phyloP scores from a whole-genome alignment of 2,329 filamentous ascomycete genomes.

The Phaeomoniella chlamydospora region DNA sequence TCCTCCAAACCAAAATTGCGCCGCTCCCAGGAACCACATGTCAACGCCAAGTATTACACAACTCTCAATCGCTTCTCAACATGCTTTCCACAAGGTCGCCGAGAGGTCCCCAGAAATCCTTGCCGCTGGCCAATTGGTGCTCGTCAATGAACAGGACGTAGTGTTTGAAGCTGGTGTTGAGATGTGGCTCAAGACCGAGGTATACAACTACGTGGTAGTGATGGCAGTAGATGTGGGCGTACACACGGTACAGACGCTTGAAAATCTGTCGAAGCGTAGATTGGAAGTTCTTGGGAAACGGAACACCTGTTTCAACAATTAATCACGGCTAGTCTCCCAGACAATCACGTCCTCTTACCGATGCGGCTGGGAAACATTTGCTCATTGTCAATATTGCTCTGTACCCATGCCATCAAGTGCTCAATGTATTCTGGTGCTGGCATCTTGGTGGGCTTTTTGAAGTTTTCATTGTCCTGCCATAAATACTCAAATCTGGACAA shows the following conservation, averaged over 20 bases:
- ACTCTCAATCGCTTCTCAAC: conserved; percentile 78
- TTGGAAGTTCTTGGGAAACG: conserved; percentile 87
- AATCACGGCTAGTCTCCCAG: no score
- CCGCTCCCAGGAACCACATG: no score
- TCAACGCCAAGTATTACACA: no score
- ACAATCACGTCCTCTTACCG: conserved; percentile 47
- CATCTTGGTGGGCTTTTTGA: conserved; percentile 95
- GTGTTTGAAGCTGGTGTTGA: conserved; percentile 99
- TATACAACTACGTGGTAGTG: conserved; percentile 96
- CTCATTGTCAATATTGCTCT: conserved; percentile 90
- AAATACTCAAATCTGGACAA: conserved; percentile 85
- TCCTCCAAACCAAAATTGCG: no score
- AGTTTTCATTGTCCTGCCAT: conserved; percentile 92
- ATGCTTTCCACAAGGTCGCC: conserved; percentile 96
- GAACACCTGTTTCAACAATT: conserved; percentile 72
- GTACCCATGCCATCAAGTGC: conserved; percentile 94
- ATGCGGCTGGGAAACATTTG: conserved; percentile 88
- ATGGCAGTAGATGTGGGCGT: conserved; percentile 99
- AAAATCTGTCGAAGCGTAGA: conserved; percentile 86
- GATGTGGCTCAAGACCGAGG: conserved; percentile 85
- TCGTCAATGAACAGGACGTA: conserved; percentile 98
- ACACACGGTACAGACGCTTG: conserved; percentile 97
- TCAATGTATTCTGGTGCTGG: conserved; percentile 94
- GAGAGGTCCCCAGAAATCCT: conserved; percentile 93
- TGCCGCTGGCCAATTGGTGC: conserved; percentile 78